These are phyloP conservation scores for Sporothrix schenckii DNA, from an alignment of 2,329 filamentous ascomycete genomes.

Conservation along the genomic window DNA sequence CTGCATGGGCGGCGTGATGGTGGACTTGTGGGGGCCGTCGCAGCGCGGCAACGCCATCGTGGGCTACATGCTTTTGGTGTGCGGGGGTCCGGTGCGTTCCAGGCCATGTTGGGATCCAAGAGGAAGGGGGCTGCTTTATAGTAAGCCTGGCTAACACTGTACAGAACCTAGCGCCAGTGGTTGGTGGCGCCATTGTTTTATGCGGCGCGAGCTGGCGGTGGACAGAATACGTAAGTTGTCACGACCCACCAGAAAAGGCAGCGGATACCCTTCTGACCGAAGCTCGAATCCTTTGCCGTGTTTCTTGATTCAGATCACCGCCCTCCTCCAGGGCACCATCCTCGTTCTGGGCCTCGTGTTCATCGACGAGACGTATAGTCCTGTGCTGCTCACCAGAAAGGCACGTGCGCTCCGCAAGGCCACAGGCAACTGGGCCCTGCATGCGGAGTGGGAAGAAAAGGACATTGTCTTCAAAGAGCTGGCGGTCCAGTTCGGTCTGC, in stretches of 20 bases:
- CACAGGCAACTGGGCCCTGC: constrained; percentile 16
- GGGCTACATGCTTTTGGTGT: constrained; percentile 13
- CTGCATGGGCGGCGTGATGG: constrained; percentile 23
- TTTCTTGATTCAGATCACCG: background rate
- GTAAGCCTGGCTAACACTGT: background rate
- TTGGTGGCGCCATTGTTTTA: background rate
- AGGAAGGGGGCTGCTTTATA: too few species aligned
- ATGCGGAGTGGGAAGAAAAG: constrained; percentile 28
- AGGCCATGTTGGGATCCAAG: background rate
- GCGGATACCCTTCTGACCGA: too few species aligned
- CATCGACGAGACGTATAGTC: constrained; percentile 27
- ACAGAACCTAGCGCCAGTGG: background rate
- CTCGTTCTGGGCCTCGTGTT: constrained; percentile 17
- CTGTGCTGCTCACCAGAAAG: constrained; percentile 22
- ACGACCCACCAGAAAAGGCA: too few species aligned
- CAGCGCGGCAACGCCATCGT: constrained; percentile 29
- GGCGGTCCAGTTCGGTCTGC: constrained; percentile 27
- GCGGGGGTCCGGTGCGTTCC: background rate
- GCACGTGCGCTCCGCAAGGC: constrained; percentile 21
- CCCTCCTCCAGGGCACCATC: background rate
- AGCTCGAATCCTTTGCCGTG: too few species aligned
- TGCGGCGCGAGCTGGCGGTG: background rate
- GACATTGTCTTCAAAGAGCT: constrained; percentile 18
- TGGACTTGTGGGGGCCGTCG: constrained; percentile 25
- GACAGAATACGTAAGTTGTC: constrained; percentile 13